Evolutionary conservation across 306 rosid species (phyloP), one percentile per base, ranked within the genome.

Genomic region (Alnus glutinosa): DNA sequence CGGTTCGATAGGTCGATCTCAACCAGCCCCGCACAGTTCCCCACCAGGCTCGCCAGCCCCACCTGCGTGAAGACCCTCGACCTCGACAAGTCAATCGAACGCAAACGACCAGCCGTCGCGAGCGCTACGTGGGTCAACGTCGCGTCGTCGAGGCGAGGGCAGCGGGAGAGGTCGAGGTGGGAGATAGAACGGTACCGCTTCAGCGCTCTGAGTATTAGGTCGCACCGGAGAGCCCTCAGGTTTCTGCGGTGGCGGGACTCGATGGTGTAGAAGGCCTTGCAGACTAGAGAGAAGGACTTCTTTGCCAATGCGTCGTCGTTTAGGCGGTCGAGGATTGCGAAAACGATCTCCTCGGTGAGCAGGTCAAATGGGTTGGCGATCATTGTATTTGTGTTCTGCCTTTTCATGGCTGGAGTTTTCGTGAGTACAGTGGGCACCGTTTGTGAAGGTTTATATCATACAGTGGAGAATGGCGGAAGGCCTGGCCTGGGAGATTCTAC

Each of bases 1-100:
- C 92, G 91, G 80, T 95, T 95, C 1, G 98, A 93, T 76, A 93
- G 77, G 78, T 95, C 88, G 18, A 95, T 82, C 89, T 95, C 99
- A 72, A 83, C 87, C 87, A 95, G 71, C 51, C 81, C 79, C 57
- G 75, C 15, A 49, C 99, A 95, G 7, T 55, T 80, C 11, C 54
- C 5, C 1, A 84, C 88, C 67, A 95, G 16, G 30, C 79, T 84
- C 63, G 81, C 9, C 67, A 95, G 39, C 64, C 99, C 99, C 3
- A 66, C 50, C 19, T 79, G 90, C 1, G 96, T 85, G 79, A 93
- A 95, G 63, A 80, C 79, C 67, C 74, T 80, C 47, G 98, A 95
- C 71, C 85, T 62, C 51, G 99, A 95, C 18, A 95, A 92, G 75
- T 93, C 89, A 23, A 95, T 54, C 42, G 94, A 75, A 0, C 37